A percentile compares a stretch with the other conserved stretches of the same genome.
phyloP scores from a whole-genome alignment of 2,329 filamentous ascomycete genomes.

The Corynespora cassiicola region DNA sequence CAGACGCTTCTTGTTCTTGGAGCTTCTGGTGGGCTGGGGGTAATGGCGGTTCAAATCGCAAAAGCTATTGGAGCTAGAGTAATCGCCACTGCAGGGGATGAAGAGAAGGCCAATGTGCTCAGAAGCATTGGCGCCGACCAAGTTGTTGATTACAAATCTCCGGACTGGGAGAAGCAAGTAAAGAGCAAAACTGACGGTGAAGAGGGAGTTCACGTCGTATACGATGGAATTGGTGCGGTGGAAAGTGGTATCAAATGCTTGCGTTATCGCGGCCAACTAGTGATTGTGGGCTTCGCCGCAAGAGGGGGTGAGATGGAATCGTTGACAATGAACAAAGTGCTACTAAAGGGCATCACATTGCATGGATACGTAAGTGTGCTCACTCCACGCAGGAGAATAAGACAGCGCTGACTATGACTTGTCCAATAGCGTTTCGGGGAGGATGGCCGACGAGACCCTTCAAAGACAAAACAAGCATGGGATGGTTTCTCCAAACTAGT shows the following conservation, averaged over 20 bases:
- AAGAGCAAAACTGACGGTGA: conserved; percentile 54
- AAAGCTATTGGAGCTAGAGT: conserved; percentile 60
- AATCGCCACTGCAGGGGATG: conserved; percentile 59
- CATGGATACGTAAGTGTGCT: conserved; percentile 59
- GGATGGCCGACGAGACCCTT: conserved; percentile 57
- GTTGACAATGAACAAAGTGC: conserved; percentile 61
- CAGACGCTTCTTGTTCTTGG: conserved; percentile 63
- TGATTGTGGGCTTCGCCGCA: conserved; percentile 66
- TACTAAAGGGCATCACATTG: conserved; percentile 61
- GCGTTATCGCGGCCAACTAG: conserved; percentile 60
- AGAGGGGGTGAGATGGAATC: conserved; percentile 60
- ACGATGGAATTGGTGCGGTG: conserved; percentile 65
- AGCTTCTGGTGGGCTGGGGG: conserved; percentile 62
- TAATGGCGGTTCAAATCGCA: conserved; percentile 64
- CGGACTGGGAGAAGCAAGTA: conserved; percentile 60
- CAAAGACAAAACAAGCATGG: conserved; percentile 59
- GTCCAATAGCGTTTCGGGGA: conserved; percentile 64
- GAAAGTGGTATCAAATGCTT: conserved; percentile 61
- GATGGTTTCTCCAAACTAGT: conserved; percentile 58
- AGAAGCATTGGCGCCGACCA: conserved; percentile 48
- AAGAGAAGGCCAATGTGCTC: conserved; percentile 53
- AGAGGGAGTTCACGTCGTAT: conserved; percentile 63
- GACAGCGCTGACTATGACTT: conserved; percentile 5
- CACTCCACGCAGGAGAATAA: too few species aligned
- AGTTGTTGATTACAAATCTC: conserved; percentile 50